phyloP scores from a whole-genome alignment of 73 alveolate species.

The Tetrahymena malaccensis region DNA sequence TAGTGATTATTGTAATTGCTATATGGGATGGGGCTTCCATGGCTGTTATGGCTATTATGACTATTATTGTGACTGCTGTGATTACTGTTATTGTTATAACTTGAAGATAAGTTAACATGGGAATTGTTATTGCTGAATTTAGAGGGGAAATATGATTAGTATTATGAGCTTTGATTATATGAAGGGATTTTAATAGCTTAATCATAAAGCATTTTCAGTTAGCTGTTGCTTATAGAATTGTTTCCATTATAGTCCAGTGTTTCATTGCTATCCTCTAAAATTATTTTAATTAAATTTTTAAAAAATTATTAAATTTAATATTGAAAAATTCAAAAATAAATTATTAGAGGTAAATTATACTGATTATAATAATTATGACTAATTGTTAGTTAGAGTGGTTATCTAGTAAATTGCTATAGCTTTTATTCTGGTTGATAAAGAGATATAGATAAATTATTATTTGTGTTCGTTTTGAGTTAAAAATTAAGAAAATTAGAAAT shows the following conservation, averaged over 20 bases:
- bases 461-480: background rate
- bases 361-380: too few relatives aligned
- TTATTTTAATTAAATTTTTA: background rate
- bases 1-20: background rate
- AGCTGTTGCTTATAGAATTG: background rate
- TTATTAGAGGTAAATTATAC: background rate
- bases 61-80: background rate
- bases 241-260: background rate
- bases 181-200: background rate
- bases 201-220: background rate
- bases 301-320: background rate
- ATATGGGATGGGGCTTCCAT: background rate
- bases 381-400: background rate
- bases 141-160: background rate
- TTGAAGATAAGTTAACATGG: background rate
- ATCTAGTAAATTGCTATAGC: background rate
- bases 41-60: background rate
- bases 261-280: background rate
- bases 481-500: background rate
- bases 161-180: background rate
- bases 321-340: background rate
- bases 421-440: background rate
- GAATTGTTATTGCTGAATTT: background rate
- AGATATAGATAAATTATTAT: background rate
- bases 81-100: background rate